phyloP scores from a whole-genome alignment of 441 rosid species.

The Francoa sonchifolia region DNA sequence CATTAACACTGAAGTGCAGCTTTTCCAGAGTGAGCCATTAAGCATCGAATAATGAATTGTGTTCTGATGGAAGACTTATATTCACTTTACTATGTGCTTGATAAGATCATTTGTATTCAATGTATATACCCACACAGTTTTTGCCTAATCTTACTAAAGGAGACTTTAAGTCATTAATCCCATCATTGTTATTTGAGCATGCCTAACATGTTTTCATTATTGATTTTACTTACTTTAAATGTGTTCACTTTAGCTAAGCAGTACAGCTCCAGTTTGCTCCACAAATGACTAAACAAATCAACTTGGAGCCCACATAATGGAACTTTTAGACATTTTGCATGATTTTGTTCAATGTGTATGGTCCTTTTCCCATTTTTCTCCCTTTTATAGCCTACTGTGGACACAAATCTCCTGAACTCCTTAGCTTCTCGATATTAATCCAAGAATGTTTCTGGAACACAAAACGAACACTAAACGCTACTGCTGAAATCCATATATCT shows the following conservation, averaged over 20 bases:
- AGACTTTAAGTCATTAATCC: constrained; percentile 19
- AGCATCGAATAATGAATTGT: too few relatives aligned
- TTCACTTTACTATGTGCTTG: not conserved
- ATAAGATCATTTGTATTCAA: constrained; percentile 13
- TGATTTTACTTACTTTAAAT: constrained; percentile 31
- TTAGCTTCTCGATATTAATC: constrained; percentile 3
- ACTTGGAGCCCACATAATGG: constrained; percentile 21
- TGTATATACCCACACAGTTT: constrained; percentile 19
- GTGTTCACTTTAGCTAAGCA: constrained; percentile 25
- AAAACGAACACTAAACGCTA: constrained; percentile 1
- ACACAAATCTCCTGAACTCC: constrained; percentile 8
- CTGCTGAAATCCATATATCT: not conserved
- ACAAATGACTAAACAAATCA: constrained; percentile 17
- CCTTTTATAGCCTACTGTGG: too few relatives aligned
- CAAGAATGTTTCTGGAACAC: not conserved
- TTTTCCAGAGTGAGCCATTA: too few relatives aligned
- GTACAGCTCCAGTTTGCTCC: constrained; percentile 9
- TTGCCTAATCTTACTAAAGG: constrained; percentile 19
- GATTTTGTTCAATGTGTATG: not conserved
- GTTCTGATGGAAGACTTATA: constrained; percentile 4
- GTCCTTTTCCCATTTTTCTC: constrained; percentile 20
- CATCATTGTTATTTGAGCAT: constrained; percentile 34
- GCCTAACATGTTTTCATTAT: constrained; percentile 31
- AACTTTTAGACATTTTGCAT: constrained; percentile 16
- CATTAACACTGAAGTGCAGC: too few relatives aligned